Base-by-base conservation (phyloP, 78 protist genomes). In the Dictyostelium intermedium region DNA sequence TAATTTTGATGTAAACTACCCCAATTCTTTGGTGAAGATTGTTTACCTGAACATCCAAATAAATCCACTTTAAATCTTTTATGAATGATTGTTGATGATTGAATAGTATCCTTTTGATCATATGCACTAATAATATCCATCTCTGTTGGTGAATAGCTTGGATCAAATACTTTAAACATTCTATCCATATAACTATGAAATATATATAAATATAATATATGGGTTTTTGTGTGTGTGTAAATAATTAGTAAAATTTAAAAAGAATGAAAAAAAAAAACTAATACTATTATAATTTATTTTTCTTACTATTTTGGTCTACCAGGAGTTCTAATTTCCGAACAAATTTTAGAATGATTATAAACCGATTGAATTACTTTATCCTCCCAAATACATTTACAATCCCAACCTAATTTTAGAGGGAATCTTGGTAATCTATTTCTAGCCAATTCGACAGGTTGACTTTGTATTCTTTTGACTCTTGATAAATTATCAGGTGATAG, bases 381-480 rank as follows among this genome's bases (percentile, higher is more conserved):
- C 47, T 87, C 93, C 93, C 93, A 87, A 30, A 87, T 74, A 66
- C 93, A 87, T 66, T 87, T 87, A 63, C 93, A 87, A 79, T 87
- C 93, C 41, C 82, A 87, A 10, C 82, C 27, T 11, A 87, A 27
- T 45, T 82, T 43, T 8, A 87, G 47, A 5, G 93, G 93, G 85
- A 87, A 87, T 41, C 86, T 50, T 6, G 93, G 93, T 47, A 79
- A 72, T 43, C 85, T 27, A 41, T 61, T 63, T 37, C 81, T 78
- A 13, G 93, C 85, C 50, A 87, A 61, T 32, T 87, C 93, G 2
- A 87, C 34, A 4, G 93, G 93, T 27, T 76, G 69, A 16, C 72
- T 25, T 25, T 39, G 23, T 20, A 87, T 20, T 73, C 93, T 79
- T 41, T 79, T 79, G 18, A 79, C 84, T 41, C 92, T 60, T 9